A percentile compares a stretch with the other conserved stretches of the same genome.
Evolutionary conservation across 371 early-diverging fungal genomes (phyloP).

Genomic region (Mucor racemosus): DNA sequence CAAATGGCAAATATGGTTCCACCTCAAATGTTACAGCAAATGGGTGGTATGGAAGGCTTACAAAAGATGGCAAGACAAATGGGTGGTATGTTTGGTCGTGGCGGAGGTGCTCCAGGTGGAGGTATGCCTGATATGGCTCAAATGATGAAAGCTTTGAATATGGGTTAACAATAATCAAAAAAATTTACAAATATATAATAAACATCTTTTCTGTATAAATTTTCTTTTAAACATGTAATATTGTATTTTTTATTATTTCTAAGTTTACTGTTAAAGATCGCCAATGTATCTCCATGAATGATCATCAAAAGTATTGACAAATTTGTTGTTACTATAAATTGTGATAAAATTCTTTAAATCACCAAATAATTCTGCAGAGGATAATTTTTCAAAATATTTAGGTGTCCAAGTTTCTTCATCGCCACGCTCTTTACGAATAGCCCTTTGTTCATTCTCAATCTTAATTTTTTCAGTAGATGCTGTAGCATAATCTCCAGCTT

Average conservation of each 20-base stretch:
- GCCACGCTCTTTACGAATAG: constrained; percentile 67
- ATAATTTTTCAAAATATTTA: constrained; percentile 1
- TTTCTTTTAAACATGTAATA: neutral
- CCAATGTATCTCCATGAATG: neutral
- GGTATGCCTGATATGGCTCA: constrained; percentile 71
- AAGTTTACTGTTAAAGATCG: neutral
- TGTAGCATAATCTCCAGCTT: constrained; percentile 63
- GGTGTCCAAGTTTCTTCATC: constrained; percentile 60
- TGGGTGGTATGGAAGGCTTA: constrained; percentile 82
- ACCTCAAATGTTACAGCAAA: constrained; percentile 77
- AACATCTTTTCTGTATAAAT: constrained; percentile 1
- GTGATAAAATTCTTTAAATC: constrained; percentile 1
- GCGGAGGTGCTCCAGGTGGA: constrained; percentile 51
- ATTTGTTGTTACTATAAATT: constrained; percentile 11
- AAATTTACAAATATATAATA: neutral
- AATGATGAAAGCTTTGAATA: constrained; percentile 67
- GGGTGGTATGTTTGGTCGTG: constrained; percentile 60
- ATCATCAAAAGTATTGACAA: constrained; percentile 6
- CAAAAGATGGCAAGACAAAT: constrained; percentile 84
- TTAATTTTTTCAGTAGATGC: constrained; percentile 73
- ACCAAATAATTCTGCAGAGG: neutral
- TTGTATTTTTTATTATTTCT: neutral
- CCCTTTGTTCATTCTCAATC: constrained; percentile 78
- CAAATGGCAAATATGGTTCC: constrained; percentile 74
- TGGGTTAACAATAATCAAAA: neutral